Evolutionary conservation across 192 early-diverging fungal species (phyloP), one percentile per base, ranked within the genome.

Genomic region (Coemansia sp.): DNA sequence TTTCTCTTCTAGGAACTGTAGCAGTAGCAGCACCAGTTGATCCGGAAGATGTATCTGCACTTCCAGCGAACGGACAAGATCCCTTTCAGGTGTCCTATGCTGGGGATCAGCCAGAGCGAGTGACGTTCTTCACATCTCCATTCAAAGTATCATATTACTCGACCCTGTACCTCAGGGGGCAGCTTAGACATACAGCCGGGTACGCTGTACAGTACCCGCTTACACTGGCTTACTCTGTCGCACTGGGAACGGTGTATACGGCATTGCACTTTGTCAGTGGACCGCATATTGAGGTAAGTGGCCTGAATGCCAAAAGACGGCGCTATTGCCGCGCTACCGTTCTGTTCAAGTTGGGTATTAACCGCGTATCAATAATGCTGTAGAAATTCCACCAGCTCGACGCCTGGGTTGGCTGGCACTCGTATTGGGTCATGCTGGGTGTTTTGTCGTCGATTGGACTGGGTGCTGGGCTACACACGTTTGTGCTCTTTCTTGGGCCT

Each of bases 391-490:
- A 43, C 29, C 34, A 54, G 12, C 42, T 92, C 20, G 90, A 93
- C 75, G 82, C 87, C 9, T 77, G 88, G 68, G 36, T 93, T 15
- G 67, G 87, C 20, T 98, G 95, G 95, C 93, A 93, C 80, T 89
- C 87, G 29, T 96, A 94, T 84, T 98, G 96, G 96, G 71, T 93
- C 13, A 63, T 91, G 9, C 83, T 98, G 27, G 96, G 96, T 6
- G 83, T 97, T 11, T 86, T 92, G 7, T 97, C 96, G 15, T 95
- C 95, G 7, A 91, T 98, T 52, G 96, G 96, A 4, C 86, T 98
- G 44, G 96, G 96, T 4, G 94, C 95, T 2, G 96, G 96, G 7
- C 85, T 98, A 64, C 96, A 97, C 79, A 97, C 96, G 8, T 98
- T 98, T 82, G 88, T 97, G 34, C 81, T 98, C 15, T 98, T 98